These are phyloP conservation scores for Podospora anserina DNA, from an alignment of 495 filamentous ascomycete species.

Conservation along the genomic window DNA sequence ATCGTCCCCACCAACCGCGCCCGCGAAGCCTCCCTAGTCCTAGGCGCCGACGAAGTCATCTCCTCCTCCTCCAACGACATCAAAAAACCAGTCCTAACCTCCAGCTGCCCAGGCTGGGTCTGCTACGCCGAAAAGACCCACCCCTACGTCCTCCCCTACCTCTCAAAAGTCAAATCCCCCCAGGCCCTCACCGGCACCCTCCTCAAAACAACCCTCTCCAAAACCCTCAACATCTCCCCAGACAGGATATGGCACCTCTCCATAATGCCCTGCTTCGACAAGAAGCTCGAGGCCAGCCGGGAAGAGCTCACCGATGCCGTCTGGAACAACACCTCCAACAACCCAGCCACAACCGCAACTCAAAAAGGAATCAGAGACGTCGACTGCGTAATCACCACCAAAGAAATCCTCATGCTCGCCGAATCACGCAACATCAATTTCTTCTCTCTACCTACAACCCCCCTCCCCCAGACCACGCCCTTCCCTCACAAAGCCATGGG, in stretches of 20 bases:
- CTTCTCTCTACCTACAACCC: slow-evolving; percentile 56
- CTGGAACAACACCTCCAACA: slow-evolving; percentile 52
- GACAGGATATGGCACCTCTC: slow-evolving; percentile 89
- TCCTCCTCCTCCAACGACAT: slow-evolving; percentile 16
- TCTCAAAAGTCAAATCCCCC: slow-evolving; percentile 88
- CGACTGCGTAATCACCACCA: slow-evolving; percentile 94
- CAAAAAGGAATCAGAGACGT: slow-evolving; percentile 71
- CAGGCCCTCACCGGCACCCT: slow-evolving; percentile 89
- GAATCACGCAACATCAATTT: slow-evolving; percentile 73
- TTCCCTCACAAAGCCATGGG: slow-evolving; percentile 72
- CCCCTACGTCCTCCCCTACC: slow-evolving; percentile 83
- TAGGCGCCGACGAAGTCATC: slow-evolving; percentile 75
- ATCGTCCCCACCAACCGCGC: slow-evolving; percentile 81
- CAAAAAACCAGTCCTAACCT: slow-evolving; percentile 74
- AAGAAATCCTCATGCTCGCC: slow-evolving; percentile 85
- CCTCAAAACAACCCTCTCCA: slow-evolving; percentile 77
- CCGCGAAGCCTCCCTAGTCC: slow-evolving; percentile 70
- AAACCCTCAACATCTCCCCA: slow-evolving; percentile 63
- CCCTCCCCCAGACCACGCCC: slow-evolving; percentile 29
- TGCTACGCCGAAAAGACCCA: slow-evolving; percentile 99
- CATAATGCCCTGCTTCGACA: slow-evolving; percentile 98
- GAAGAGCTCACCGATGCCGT: slow-evolving; percentile 81
- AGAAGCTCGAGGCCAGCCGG: slow-evolving; percentile 93
- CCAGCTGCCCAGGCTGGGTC: slow-evolving; percentile 95
- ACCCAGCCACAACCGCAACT: slow-evolving; percentile 24